Percentiles rank a stretch among this genome's conserved stretches.
Evolutionary conservation across 2,329 filamentous ascomycete genomes (phyloP).

Genomic region (Colletotrichum eremochloae): DNA sequence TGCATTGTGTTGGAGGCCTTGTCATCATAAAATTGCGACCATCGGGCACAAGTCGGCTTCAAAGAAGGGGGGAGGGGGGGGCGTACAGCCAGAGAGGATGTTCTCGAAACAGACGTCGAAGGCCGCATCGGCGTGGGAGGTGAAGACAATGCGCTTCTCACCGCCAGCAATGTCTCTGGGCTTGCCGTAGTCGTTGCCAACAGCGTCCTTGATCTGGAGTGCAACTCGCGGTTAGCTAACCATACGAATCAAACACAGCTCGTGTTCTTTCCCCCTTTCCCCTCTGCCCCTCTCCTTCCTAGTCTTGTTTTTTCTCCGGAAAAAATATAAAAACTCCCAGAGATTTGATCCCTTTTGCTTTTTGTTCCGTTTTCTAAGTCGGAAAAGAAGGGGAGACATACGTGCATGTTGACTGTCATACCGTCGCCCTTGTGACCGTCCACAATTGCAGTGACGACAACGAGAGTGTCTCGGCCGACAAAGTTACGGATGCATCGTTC

Average conservation of each 20-base stretch:
- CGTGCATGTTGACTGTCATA: constrained; percentile 93
- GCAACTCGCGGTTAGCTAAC: constrained; percentile 25
- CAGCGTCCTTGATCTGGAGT: constrained; percentile 87
- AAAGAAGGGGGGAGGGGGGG: not conserved
- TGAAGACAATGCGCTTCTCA: constrained; percentile 94
- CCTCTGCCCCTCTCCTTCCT: not conserved
- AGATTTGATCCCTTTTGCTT: not conserved
- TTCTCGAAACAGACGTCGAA: constrained; percentile 99
- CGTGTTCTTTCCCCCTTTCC: not conserved
- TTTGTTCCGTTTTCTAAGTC: not conserved
- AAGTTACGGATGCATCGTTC: constrained; percentile 98
- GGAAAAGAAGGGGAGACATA: constrained; percentile 58
- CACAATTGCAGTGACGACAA: constrained; percentile 93
- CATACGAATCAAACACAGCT: not conserved
- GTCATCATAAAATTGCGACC: constrained; percentile 3
- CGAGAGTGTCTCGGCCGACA: constrained; percentile 89
- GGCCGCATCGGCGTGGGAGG: constrained; percentile 88
- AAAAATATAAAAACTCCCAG: not conserved
- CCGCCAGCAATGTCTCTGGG: constrained; percentile 94
- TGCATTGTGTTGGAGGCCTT: constrained; percentile 36
- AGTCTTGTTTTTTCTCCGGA: not conserved
- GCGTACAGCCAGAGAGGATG: constrained; percentile 77
- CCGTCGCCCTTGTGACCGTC: constrained; percentile 91
- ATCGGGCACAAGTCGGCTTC: not conserved
- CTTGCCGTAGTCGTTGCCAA: constrained; percentile 95